Conservation (phyloP, 1,284 basidiomycete genomes). For the Tranzscheliella williamsii region DNA sequence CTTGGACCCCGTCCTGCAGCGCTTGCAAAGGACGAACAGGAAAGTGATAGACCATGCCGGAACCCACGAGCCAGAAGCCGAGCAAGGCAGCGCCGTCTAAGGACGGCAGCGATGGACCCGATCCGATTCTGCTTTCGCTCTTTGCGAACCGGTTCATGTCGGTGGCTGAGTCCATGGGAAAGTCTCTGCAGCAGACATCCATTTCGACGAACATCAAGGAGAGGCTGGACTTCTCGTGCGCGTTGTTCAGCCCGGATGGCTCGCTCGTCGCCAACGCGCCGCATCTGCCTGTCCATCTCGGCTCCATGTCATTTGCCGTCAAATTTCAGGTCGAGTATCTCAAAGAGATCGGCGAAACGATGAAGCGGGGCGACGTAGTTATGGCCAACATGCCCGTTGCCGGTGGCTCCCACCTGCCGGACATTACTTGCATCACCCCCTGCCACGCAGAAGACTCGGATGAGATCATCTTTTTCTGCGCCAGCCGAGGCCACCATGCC, state of each 20-base stretch:
- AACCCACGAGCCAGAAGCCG: too few species aligned
- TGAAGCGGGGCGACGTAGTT: conserved; percentile 81
- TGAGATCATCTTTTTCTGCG: conserved; percentile 88
- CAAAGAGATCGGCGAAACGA: conserved; percentile 58
- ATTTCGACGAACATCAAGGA: conserved; percentile 91
- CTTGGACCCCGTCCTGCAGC: too few species aligned
- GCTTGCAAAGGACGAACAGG: too few species aligned
- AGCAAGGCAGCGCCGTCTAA: too few species aligned
- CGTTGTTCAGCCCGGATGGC: conserved; percentile 85
- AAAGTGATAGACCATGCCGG: too few species aligned
- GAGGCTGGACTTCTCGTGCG: conserved; percentile 81
- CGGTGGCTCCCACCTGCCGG: conserved; percentile 70
- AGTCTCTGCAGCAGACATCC: conserved; percentile 80
- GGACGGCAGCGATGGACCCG: conserved; percentile 65
- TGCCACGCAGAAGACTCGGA: conserved; percentile 70
- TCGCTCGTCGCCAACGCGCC: conserved; percentile 89
- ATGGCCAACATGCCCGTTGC: conserved; percentile 88
- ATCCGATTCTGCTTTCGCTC: conserved; percentile 83
- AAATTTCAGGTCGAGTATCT: conserved; percentile 83
- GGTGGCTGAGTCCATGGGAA: conserved; percentile 89
- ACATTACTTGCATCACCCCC: conserved; percentile 87
- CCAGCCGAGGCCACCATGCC: conserved; percentile 79
- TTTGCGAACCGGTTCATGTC: conserved; percentile 92
- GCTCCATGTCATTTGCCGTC: conserved; percentile 70
- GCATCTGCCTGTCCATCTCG: conserved; percentile 72